Evolutionary conservation across 2,329 filamentous ascomycete genomes (phyloP).

Genomic region (Venturia pyrina): DNA sequence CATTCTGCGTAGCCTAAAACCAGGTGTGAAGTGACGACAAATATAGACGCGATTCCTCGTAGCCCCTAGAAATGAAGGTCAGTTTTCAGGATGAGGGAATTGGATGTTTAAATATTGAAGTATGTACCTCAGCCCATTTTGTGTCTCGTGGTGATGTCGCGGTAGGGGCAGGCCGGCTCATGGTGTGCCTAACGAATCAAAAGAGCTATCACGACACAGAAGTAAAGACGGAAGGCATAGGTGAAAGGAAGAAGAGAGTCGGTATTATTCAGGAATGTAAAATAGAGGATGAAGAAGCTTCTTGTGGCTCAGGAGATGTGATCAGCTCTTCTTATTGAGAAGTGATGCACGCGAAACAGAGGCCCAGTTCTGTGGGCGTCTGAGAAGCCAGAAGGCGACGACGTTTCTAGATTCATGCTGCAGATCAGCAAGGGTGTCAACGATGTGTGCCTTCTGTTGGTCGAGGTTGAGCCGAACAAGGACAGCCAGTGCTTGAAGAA

Average conservation of each 20-base stretch:
- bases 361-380: background rate
- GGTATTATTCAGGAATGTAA: background rate
- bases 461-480: no score
- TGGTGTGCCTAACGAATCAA: background rate
- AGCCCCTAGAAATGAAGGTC: constrained; percentile 6
- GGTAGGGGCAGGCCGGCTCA: background rate
- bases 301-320: background rate
- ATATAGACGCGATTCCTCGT: constrained; percentile 10
- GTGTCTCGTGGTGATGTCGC: background rate
- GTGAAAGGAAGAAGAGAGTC: background rate
- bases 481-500: no score
- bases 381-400: background rate
- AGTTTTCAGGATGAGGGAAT: background rate
- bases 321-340: background rate
- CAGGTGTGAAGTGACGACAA: constrained; percentile 12
- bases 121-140: constrained; percentile 1
- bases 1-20: background rate
- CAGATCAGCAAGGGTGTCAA: background rate
- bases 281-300: background rate
- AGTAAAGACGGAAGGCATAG: background rate
- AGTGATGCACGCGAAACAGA: background rate
- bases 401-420: background rate
- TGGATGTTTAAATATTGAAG: background rate
- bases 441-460: no score
- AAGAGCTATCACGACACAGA: background rate